Evolutionary conservation across 805 yeast genomes (phyloP), one percentile per base, ranked within the genome.

Genomic region (Zygosaccharomyces pseudorouxii): DNA sequence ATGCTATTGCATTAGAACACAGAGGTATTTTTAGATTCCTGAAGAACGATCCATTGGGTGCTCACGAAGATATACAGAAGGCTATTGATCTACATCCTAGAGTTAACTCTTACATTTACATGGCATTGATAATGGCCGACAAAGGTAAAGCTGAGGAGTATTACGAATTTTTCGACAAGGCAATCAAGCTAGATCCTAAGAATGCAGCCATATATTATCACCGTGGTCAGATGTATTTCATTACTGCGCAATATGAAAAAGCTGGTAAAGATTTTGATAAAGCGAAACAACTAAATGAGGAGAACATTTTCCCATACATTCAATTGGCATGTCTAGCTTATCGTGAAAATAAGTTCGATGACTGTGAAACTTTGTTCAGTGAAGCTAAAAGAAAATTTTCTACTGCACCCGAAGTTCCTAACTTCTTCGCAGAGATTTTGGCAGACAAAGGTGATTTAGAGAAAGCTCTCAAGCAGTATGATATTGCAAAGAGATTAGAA

Each of bases 341-440:
- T 78, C 86, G 89, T 73, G 79, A 79, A 65, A 71, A 78, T 39
- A 63, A 66, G 38, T 67, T 74, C 46, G 76, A 72, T 31, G 79
- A 75, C 45, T 81, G 92, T 57, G 83, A 80, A 64, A 75, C 77
- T 55, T 71, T 77, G 50, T 89, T 89, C 71, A 76, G 78, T 52
- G 82, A 77, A 52, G 89, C 92, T 31, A 81, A 79, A 62, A 74
- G 76, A 67, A 77, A 77, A 67, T 88, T 88, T 79, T 90, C 96
- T 58, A 79, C 90, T 20, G 78, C 86, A 46, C 88, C 98, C 48
- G 97, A 89, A 69, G 85, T 89, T 59, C 95, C 93, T 73, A 90
- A 89, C 74, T 93, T 89, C 71, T 89, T 83, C 65, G 99, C 98
- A 63, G 99, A 93, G 73, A 84, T 92, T 44, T 76, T 92, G 61